These are phyloP conservation scores for Myriosclerotinia curreyana DNA, from an alignment of 2,329 filamentous ascomycete species.

Conservation along the genomic window DNA sequence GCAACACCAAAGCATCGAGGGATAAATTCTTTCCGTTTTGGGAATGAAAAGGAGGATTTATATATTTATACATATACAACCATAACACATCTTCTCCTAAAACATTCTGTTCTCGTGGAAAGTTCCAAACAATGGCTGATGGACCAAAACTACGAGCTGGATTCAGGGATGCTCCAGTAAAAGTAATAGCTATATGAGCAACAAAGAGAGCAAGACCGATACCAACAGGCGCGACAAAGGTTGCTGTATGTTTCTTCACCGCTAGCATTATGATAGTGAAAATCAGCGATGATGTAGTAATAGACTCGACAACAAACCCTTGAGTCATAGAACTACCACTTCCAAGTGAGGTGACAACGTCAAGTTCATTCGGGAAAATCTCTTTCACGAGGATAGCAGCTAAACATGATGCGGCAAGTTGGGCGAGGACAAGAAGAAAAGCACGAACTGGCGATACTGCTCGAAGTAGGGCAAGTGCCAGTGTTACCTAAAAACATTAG, in stretches of 20 bases:
- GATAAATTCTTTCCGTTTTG: too few relatives aligned
- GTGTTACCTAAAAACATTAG: conserved; percentile 33
- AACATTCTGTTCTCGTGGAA: conserved; percentile 45
- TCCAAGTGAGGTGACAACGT: conserved; percentile 45
- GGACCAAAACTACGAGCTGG: conserved; percentile 50
- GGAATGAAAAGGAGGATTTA: too few relatives aligned
- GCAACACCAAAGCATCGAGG: too few relatives aligned
- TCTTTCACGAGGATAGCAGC: conserved; percentile 45
- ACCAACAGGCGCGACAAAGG: conserved; percentile 48
- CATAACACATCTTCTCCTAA: too few relatives aligned
- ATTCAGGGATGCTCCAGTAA: conserved; percentile 49
- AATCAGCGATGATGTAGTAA: conserved; percentile 49
- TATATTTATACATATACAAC: too few relatives aligned
- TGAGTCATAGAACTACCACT: conserved; percentile 44
- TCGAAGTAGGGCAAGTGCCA: conserved; percentile 41
- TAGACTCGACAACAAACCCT: conserved; percentile 50
- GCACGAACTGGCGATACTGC: conserved; percentile 39
- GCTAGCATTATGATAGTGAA: conserved; percentile 52
- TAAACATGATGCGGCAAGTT: conserved; percentile 40
- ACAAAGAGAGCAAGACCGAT: conserved; percentile 43
- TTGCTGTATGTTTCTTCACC: conserved; percentile 46
- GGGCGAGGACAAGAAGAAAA: conserved; percentile 38
- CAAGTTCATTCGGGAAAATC: conserved; percentile 37
- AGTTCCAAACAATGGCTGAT: conserved; percentile 45
- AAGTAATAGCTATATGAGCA: conserved; percentile 42